Evolutionary conservation across 2,329 filamentous ascomycete genomes (phyloP).

Genomic region (Ceratocystis cubensis): DNA sequence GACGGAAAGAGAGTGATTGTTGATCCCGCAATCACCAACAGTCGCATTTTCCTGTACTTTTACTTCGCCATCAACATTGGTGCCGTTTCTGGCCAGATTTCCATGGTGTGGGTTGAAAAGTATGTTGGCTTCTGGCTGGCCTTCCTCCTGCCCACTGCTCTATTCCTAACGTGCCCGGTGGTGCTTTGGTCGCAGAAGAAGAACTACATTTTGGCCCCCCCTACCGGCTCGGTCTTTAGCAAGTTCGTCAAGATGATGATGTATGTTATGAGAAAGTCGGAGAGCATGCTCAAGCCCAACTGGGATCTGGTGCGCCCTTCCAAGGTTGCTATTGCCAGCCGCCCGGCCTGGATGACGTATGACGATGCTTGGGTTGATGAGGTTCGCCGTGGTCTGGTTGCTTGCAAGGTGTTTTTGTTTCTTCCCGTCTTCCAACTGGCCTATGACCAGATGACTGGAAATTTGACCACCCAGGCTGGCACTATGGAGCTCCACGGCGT

Average conservation of each 20-base stretch:
- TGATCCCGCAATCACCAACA: slow-evolving; percentile 55
- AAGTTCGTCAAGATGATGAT: slow-evolving; percentile 52
- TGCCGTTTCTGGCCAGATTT: slow-evolving; percentile 46
- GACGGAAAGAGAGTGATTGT: slow-evolving; percentile 56
- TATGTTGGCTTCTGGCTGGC: slow-evolving; percentile 66
- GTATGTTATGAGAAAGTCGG: slow-evolving; percentile 50
- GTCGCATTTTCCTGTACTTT: slow-evolving; percentile 54
- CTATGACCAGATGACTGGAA: slow-evolving; percentile 49
- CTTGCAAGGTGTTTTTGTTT: slow-evolving; percentile 60
- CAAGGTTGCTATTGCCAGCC: slow-evolving; percentile 40
- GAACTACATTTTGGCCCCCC: slow-evolving; percentile 49
- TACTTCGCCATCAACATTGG: slow-evolving; percentile 52
- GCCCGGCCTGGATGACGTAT: slow-evolving; percentile 65
- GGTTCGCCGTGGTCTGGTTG: slow-evolving; percentile 54
- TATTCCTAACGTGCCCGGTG: slow-evolving; percentile 51
- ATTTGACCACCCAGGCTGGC: slow-evolving; percentile 50
- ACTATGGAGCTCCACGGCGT: slow-evolving; percentile 56
- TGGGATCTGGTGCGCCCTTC: slow-evolving; percentile 61
- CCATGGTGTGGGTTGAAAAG: slow-evolving; percentile 62
- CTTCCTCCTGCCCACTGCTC: slow-evolving; percentile 52
- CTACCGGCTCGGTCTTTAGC: slow-evolving; percentile 58
- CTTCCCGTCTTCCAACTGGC: slow-evolving; percentile 49
- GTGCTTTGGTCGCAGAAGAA: slow-evolving; percentile 49
- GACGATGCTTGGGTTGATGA: slow-evolving; percentile 77
- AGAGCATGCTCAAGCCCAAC: slow-evolving; percentile 49